These are phyloP conservation scores for Botrytis sinoallii DNA, from an alignment of 2,329 filamentous ascomycete genomes.

Conservation along the genomic window DNA sequence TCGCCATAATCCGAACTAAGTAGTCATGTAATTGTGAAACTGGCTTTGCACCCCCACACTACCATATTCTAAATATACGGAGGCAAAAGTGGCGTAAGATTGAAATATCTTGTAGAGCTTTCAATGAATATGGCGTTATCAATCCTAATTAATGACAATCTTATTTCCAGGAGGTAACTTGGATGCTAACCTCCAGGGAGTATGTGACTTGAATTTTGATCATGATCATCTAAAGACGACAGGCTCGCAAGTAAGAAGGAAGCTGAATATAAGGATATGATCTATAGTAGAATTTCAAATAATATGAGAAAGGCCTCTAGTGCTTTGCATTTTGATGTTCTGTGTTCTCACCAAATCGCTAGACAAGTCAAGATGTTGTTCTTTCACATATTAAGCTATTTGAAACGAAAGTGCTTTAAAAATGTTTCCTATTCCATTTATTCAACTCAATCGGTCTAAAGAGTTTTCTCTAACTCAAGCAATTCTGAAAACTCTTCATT, in stretches of 20 bases:
- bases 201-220: not conserved
- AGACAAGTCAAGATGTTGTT: not conserved
- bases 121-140: not conserved
- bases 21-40: not conserved
- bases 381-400: not conserved
- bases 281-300: not conserved
- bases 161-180: not conserved
- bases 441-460: not conserved
- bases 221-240: not conserved
- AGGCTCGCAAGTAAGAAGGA: not conserved
- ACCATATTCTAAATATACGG: not conserved
- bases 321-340: not conserved
- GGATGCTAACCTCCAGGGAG: not conserved
- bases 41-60: not conserved
- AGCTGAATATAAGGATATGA: not conserved
- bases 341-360: not conserved
- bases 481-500: slow-evolving; percentile 10
- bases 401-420: not conserved
- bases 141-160: not conserved
- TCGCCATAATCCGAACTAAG: not conserved
- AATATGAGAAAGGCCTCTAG: not conserved
- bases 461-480: not conserved
- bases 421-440: not conserved
- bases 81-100: not conserved
- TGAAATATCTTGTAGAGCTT: not conserved